Conservation (phyloP, 1,284 basidiomycete species). For the Cutaneotrichosporon cutaneum region DNA sequence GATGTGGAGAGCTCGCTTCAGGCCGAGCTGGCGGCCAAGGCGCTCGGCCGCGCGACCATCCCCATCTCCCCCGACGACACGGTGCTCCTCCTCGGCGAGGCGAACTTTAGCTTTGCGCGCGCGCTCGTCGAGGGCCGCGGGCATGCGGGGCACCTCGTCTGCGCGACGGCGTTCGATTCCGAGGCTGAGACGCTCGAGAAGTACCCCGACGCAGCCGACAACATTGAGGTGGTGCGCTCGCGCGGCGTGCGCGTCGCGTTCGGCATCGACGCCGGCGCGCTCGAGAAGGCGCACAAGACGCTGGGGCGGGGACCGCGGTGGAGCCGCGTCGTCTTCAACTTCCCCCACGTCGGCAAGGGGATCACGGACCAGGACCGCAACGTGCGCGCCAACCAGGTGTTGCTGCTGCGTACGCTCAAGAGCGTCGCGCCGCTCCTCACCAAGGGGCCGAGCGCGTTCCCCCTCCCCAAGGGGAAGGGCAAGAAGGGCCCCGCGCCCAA, state of each 20-base stretch:
- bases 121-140: constrained; percentile 63
- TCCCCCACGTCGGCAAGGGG: constrained; percentile 90
- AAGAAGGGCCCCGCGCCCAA: constrained; percentile 15
- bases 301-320: constrained; percentile 57
- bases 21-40: not conserved
- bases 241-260: constrained; percentile 75
- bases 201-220: constrained; percentile 73
- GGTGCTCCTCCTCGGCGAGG: constrained; percentile 87
- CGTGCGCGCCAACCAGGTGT: constrained; percentile 82
- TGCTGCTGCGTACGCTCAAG: constrained; percentile 81
- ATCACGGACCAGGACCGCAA: constrained; percentile 94
- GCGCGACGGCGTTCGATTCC: constrained; percentile 84
- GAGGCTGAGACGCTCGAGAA: constrained; percentile 75
- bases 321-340: constrained; percentile 89
- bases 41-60: constrained; percentile 43
- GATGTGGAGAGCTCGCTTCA: not conserved
- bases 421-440: constrained; percentile 68
- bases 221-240: constrained; percentile 61
- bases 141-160: constrained; percentile 67
- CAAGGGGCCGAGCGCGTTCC: constrained; percentile 54
- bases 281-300: constrained; percentile 58
- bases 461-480: constrained; percentile 17
- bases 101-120: constrained; percentile 88
- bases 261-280: constrained; percentile 74
- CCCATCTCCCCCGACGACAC: constrained; percentile 74